Percentiles rank a stretch among this genome's conserved stretches.
These are phyloP conservation scores for Paecilomyces fulvus DNA, from an alignment of 2,329 filamentous ascomycete species.

Conservation along the genomic window DNA sequence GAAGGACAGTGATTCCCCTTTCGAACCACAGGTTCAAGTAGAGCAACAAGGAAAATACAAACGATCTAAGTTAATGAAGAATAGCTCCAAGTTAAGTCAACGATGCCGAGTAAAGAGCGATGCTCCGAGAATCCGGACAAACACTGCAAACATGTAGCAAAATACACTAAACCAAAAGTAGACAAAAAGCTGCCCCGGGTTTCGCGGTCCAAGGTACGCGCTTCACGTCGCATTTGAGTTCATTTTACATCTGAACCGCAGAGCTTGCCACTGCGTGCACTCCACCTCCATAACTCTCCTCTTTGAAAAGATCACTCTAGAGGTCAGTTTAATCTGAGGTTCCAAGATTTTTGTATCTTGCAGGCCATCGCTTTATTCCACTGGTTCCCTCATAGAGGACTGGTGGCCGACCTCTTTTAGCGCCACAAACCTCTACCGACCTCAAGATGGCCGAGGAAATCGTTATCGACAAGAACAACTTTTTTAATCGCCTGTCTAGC, in stretches of 20 bases:
- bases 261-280: not conserved
- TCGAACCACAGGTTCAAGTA: not conserved
- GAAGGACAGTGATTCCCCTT: not conserved
- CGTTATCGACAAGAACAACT: conserved; percentile 86
- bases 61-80: not conserved
- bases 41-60: not conserved
- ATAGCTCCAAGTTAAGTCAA: not conserved
- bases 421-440: conserved; percentile 1
- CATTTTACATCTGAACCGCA: not conserved
- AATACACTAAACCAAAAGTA: not conserved
- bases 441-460: conserved; percentile 64
- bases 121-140: not conserved
- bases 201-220: not conserved
- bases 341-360: not conserved
- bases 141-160: not conserved
- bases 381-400: not conserved
- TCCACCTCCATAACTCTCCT: not conserved
- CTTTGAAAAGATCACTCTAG: not conserved
- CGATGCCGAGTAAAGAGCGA: not conserved
- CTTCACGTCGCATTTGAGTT: not conserved
- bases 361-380: not conserved
- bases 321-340: not conserved
- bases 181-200: not conserved
- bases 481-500: conserved; percentile 84
- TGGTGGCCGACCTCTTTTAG: not conserved